phyloP scores from a whole-genome alignment of 2,329 filamentous ascomycete species.

The Dactylonectria macrodidyma region DNA sequence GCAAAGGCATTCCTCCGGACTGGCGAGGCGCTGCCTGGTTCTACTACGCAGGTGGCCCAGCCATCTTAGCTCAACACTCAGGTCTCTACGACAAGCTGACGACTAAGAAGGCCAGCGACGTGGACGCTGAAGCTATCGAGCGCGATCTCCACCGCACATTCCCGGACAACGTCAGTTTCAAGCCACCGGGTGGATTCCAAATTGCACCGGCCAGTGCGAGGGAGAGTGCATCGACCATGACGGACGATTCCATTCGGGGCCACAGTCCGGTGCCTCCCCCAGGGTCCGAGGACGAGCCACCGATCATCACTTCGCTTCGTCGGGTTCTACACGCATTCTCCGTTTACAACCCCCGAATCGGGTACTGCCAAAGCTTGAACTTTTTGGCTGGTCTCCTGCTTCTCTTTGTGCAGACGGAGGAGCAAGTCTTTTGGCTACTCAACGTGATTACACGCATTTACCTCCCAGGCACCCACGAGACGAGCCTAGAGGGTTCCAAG shows the following conservation, averaged over 20 bases:
- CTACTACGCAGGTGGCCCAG: slow-evolving; percentile 91
- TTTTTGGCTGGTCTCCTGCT: slow-evolving; percentile 93
- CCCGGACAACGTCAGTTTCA: slow-evolving; percentile 93
- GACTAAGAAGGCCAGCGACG: slow-evolving; percentile 73
- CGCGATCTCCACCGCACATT: slow-evolving; percentile 94
- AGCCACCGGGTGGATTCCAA: slow-evolving; percentile 66
- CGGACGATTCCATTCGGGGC: slow-evolving; percentile 48
- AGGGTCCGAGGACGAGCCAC: slow-evolving; percentile 72
- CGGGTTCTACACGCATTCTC: slow-evolving; percentile 92
- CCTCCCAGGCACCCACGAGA: slow-evolving; percentile 91
- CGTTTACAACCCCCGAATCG: slow-evolving; percentile 90
- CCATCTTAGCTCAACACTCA: slow-evolving; percentile 80
- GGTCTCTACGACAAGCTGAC: slow-evolving; percentile 84
- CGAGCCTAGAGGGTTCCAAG: slow-evolving; percentile 91
- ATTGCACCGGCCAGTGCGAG: slow-evolving; percentile 51
- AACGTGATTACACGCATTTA: slow-evolving; percentile 93
- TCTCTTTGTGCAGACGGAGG: slow-evolving; percentile 88
- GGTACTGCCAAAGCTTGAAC: slow-evolving; percentile 96
- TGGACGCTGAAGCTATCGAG: slow-evolving; percentile 92
- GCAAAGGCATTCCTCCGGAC: slow-evolving; percentile 94
- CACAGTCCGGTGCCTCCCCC: slow-evolving; percentile 53
- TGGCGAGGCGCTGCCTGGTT: slow-evolving; percentile 98
- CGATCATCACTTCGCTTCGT: slow-evolving; percentile 85
- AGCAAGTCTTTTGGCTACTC: slow-evolving; percentile 92
- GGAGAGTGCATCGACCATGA: slow-evolving; percentile 56